Evolutionary conservation across 2,329 filamentous ascomycete genomes (phyloP).

Genomic region (Emergomyces pasteurianus): DNA sequence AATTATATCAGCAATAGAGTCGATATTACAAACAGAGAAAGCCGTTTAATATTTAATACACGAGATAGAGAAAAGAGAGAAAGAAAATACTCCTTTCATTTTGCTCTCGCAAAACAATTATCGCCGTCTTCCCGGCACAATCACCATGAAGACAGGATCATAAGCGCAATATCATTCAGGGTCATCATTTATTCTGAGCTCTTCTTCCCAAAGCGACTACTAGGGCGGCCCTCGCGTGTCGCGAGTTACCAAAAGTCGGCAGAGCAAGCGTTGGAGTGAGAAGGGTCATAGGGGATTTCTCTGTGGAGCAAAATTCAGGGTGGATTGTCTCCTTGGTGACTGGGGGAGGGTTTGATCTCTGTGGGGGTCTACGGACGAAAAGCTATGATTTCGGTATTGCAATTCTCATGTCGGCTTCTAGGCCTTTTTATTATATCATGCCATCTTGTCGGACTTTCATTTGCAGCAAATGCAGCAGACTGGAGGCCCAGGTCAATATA

Average conservation of each 20-base stretch:
- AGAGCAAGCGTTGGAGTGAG: neutral
- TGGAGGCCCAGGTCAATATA: constrained; percentile 36
- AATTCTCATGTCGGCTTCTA: neutral
- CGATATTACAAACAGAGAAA: no score
- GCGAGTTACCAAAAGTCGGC: neutral
- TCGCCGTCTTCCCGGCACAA: neutral
- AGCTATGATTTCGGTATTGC: neutral
- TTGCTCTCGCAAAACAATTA: neutral
- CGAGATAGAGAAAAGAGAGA: neutral
- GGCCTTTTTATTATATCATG: neutral
- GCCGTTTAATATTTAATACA: no score
- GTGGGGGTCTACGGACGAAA: neutral
- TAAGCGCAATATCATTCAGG: neutral
- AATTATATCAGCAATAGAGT: no score
- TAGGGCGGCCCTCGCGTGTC: neutral
- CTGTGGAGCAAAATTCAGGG: neutral
- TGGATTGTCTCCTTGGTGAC: neutral
- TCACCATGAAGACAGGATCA: neutral
- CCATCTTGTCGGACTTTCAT: neutral
- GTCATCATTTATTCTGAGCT: neutral
- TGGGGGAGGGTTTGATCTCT: neutral
- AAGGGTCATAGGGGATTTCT: neutral
- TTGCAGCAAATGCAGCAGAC: constrained; percentile 17
- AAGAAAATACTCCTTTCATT: neutral
- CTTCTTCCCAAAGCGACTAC: neutral